Evolutionary conservation across 2,329 filamentous ascomycete genomes (phyloP), one percentile per base, ranked within the genome.

Genomic region (Eutypa lata): DNA sequence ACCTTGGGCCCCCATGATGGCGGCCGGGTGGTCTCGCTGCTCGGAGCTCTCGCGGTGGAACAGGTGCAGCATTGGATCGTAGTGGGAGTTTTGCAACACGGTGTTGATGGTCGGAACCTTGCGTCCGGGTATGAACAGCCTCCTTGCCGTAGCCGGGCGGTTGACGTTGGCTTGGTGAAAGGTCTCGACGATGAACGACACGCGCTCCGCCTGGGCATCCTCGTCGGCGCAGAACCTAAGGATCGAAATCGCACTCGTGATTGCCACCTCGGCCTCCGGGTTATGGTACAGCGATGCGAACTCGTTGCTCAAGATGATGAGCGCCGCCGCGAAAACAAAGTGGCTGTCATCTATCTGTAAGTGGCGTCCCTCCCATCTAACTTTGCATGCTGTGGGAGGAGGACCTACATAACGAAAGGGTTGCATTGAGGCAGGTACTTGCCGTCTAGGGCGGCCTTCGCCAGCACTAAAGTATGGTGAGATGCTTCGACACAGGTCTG

Each of bases 241-340:
- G 43, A 83, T 75, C 2, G 65, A 59, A n/a, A 81, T 72, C 7
- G 77, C 73, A 33, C 74, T 71, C 0, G 59, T 55, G 42, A 79
- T 73, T 1, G 70, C 71, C n/a, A 59, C 60, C 1, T 61, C 65
- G 31, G 77, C 77, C 7, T 68, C 67, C 0, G 71, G 64, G 19
- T 78, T 77, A 28, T 70, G 63, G 59, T 77, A 80, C 18, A 84
- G 66, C 1, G 67, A 71, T 3, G 75, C 76, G 59, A 83, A 82
- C 53, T 82, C 78, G 60, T 84, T 84, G 58, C 79, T 80, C 44
- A 83, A 65, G 3, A 83, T 70, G 31, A 84, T 72, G 2, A 85
- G 70, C 0, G 76, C 72, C 1, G 81, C 77, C 5, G 80, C 72
- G 55, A 83, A 84, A 38, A 84, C 71, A 50, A 80, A 82, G 59